Evolutionary conservation across 805 yeast species (phyloP).

Genomic region (Wickerhamomyces ciferrii): DNA sequence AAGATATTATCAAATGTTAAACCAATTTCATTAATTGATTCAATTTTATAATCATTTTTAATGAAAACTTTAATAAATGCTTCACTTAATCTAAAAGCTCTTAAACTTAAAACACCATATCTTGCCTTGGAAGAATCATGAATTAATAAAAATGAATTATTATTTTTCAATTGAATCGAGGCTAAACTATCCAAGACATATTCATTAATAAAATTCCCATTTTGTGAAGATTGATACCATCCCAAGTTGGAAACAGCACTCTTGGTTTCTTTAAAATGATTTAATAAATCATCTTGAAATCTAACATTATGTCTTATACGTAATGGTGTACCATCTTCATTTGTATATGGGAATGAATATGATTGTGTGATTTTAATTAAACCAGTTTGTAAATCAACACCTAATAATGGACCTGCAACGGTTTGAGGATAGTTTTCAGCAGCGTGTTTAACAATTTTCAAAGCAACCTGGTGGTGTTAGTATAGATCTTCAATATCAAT

Average conservation of each 20-base stretch:
- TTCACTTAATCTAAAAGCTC: slow-evolving; percentile 63
- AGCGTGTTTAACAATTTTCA: slow-evolving; percentile 63
- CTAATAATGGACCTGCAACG: slow-evolving; percentile 68
- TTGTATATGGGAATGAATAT: slow-evolving; percentile 57
- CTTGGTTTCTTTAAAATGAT: slow-evolving; percentile 55
- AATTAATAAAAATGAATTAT: slow-evolving; percentile 48
- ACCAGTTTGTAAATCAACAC: slow-evolving; percentile 55
- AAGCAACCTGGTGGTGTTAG: slow-evolving; percentile 28
- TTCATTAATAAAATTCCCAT: slow-evolving; percentile 65
- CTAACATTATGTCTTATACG: slow-evolving; percentile 55
- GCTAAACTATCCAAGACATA: slow-evolving; percentile 66
- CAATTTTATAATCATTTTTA: slow-evolving; percentile 57
- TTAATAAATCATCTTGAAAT: slow-evolving; percentile 65
- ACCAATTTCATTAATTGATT: slow-evolving; percentile 52
- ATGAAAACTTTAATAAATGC: slow-evolving; percentile 48
- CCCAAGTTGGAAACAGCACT: slow-evolving; percentile 71
- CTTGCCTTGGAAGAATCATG: slow-evolving; percentile 69
- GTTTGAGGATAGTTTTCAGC: slow-evolving; percentile 57
- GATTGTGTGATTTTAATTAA: slow-evolving; percentile 48
- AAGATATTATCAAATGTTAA: slow-evolving; percentile 62
- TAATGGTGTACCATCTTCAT: slow-evolving; percentile 60
- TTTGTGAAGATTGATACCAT: slow-evolving; percentile 69
- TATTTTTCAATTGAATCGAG: slow-evolving; percentile 53
- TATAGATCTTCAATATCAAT: background rate
- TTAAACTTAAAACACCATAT: slow-evolving; percentile 57